Evolutionary conservation across 768 basidiomycete species (phyloP), one percentile per base, ranked within the genome.

Genomic region (Boletus subparvulus): DNA sequence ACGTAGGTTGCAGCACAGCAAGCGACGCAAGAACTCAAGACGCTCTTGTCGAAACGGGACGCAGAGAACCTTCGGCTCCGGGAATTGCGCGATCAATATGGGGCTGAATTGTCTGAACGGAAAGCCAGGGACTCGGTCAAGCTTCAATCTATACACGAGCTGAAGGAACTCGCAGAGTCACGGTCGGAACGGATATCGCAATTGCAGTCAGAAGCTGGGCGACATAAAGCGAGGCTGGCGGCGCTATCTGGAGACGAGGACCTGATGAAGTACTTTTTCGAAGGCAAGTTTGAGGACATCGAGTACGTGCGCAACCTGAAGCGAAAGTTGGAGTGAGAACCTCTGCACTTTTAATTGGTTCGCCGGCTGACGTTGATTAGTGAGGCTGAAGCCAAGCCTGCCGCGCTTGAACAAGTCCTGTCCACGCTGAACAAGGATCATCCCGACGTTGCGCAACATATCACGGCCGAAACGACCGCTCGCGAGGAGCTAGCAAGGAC

Each of bases 151-250:
- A 63, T 80, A 10, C 80, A 86, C 50, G 87, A 94, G 67, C 78
- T 85, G 49, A 85, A 86, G 66, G 73, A 74, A 4, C 72, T 94
- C 30, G 81, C 83, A 7, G 84, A 87, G 50, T 81, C 84, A 9
- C 84, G 87, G 61, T 75, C 77, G 84, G 90, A 89, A 57, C 87
- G 94, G 39, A 85, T 98, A 43, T 68, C 69, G 13, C 81, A 84
- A 30, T 69, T 96, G 26, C 76, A 84, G 58, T 87, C 87, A 2
- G 93, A 98, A 69, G 74, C 89, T 12, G 78, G 75, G 41, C 80
- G 94, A 24, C 77, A 88, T 60, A 91, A 88, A 69, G 80, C 87
- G 16, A 81, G 83, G 32, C 75, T 95, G n/a, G 93, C 90, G 19
- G 91, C 92, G 0, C 74, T 84, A 28, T 77, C 81, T 2, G 85